These are phyloP conservation scores for Lodderomyces orthopsilosis DNA, from an alignment of 1,139 yeast genomes.

Conservation along the genomic window DNA sequence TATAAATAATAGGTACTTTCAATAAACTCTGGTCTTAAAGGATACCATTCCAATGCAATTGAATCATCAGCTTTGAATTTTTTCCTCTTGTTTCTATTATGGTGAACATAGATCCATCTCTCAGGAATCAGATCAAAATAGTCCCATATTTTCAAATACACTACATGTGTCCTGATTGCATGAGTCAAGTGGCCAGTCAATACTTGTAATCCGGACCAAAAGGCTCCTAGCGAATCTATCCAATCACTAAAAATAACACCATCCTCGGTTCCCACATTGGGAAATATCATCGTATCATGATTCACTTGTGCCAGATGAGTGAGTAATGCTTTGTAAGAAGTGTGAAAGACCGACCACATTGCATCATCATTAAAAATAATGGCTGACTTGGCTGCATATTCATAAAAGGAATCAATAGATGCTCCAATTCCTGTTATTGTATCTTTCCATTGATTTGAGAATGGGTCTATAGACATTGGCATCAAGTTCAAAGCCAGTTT, in stretches of 20 bases:
- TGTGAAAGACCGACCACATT: constrained; percentile 58
- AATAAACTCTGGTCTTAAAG: constrained; percentile 84
- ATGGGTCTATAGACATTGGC: constrained; percentile 76
- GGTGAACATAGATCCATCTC: constrained; percentile 59
- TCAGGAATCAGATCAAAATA: constrained; percentile 82
- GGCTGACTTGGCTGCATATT: constrained; percentile 77
- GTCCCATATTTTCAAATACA: constrained; percentile 79
- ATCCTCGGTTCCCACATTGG: constrained; percentile 53
- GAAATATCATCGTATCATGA: constrained; percentile 55
- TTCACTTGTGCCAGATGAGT: constrained; percentile 42
- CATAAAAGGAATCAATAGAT: constrained; percentile 89
- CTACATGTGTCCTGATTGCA: constrained; percentile 61
- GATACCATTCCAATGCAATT: constrained; percentile 80
- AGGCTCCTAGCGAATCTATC: constrained; percentile 87
- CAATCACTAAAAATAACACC: constrained; percentile 59
- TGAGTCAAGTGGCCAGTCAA: constrained; percentile 70
- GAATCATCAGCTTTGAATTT: constrained; percentile 21
- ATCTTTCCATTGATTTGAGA: constrained; percentile 55
- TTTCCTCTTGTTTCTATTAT: constrained; percentile 10
- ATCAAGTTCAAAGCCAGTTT: constrained; percentile 61
- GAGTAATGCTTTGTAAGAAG: constrained; percentile 57
- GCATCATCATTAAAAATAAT: constrained; percentile 68
- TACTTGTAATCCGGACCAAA: constrained; percentile 83
- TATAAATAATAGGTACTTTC: constrained; percentile 86
- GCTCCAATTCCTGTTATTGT: constrained; percentile 83